Evolutionary conservation across 441 rosid species (phyloP).

Genomic region (Metrosideros polymorpha): DNA sequence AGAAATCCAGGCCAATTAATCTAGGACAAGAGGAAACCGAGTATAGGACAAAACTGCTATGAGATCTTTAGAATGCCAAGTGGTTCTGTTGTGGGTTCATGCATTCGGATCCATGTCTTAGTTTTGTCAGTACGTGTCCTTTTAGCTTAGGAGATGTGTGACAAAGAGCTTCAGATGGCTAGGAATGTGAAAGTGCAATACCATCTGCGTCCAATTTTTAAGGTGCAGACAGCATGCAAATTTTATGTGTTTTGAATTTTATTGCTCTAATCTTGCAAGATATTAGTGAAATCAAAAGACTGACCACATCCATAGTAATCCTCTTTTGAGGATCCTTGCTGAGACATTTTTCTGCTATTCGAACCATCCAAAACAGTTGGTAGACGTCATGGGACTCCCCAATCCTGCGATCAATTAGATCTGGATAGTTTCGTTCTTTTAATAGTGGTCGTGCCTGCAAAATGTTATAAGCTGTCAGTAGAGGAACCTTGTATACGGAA

Average conservation of each 20-base stretch:
- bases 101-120: neutral
- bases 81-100: neutral
- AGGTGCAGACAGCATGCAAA: neutral
- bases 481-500: neutral
- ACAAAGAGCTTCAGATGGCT: neutral
- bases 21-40: neutral
- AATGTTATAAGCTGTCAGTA: neutral
- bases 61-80: neutral
- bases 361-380: slow-evolving; percentile 13
- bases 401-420: slow-evolving; percentile 1
- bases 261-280: neutral
- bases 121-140: neutral
- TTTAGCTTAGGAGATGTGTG: neutral
- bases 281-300: neutral
- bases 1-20: neutral
- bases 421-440: slow-evolving; percentile 8
- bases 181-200: neutral
- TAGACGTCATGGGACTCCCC: slow-evolving; percentile 5
- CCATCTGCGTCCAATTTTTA: neutral
- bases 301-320: neutral
- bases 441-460: slow-evolving; percentile 10
- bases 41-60: neutral
- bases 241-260: neutral
- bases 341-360: slow-evolving; percentile 12
- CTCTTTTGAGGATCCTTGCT: slow-evolving; percentile 13